A percentile compares a stretch with the other conserved stretches of the same genome.
Evolutionary conservation across 2,329 filamentous ascomycete species (phyloP).

Genomic region (Ophiostoma montium): DNA sequence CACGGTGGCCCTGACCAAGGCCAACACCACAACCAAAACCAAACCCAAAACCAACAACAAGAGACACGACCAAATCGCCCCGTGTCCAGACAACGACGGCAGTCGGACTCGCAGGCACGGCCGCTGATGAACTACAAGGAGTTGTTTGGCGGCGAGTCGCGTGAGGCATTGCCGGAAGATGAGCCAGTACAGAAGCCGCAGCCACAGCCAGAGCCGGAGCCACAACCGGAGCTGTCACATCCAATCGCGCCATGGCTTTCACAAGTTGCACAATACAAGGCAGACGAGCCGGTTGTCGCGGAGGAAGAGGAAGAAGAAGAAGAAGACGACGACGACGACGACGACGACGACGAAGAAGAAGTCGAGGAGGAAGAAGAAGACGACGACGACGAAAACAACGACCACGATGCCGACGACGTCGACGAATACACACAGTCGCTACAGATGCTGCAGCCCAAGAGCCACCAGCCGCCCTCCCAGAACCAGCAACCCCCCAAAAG

Average conservation of each 20-base stretch:
- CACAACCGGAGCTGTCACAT: not conserved
- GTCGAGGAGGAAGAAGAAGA: not conserved
- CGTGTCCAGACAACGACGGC: not conserved
- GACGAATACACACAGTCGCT: slow-evolving; percentile 14
- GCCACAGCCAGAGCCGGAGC: no score
- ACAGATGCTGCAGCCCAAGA: slow-evolving; percentile 3
- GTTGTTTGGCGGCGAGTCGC: slow-evolving; percentile 1
- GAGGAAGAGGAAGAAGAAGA: not conserved
- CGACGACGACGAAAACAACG: not conserved
- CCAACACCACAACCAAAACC: not conserved
- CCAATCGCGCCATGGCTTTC: slow-evolving; percentile 12
- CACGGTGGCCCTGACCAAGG: not conserved
- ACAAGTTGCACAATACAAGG: slow-evolving; percentile 2
- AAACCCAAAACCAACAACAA: slow-evolving; percentile 4
- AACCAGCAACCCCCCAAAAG: not conserved
- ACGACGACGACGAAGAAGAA: not conserved
- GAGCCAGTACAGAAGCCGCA: no score
- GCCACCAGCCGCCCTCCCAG: not conserved
- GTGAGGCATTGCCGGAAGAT: not conserved
- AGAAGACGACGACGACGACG: not conserved
- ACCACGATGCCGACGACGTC: not conserved
- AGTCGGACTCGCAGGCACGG: slow-evolving; percentile 10
- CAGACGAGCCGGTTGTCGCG: not conserved
- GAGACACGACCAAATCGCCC: not conserved
- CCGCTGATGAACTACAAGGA: slow-evolving; percentile 1